A percentile compares a stretch with the other conserved stretches of the same genome.
Conservation (phyloP, 2,329 filamentous ascomycete genomes). For the Fusarium sp. region DNA sequence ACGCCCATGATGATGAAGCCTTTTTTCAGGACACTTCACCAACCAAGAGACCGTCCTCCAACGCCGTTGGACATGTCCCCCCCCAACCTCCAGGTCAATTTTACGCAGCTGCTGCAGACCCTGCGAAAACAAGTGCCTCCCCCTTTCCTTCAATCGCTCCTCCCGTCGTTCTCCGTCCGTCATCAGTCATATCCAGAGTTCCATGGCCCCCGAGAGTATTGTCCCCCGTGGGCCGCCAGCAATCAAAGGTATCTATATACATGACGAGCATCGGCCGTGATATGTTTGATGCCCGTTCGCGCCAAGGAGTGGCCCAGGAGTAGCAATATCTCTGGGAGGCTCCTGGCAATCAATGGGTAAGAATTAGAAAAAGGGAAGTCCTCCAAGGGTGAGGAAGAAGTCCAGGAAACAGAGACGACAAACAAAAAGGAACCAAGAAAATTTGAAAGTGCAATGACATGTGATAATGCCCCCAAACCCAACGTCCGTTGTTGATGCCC, state of each 20-base stretch:
- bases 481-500: constrained; percentile 42
- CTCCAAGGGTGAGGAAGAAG: constrained; percentile 31
- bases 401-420: constrained; percentile 16
- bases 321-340: constrained; percentile 7
- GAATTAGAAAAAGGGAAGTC: constrained; percentile 35
- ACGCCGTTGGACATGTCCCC: constrained; percentile 19
- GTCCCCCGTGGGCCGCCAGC: constrained; percentile 30
- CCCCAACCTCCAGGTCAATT: constrained; percentile 33
- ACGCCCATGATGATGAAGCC: constrained; percentile 23
- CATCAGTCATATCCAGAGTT: constrained; percentile 43
- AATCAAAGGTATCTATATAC: constrained; percentile 43
- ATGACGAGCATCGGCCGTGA: constrained; percentile 29
- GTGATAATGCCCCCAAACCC: constrained; percentile 37
- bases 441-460: constrained; percentile 32
- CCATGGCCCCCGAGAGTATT: constrained; percentile 26
- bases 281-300: constrained; percentile 31
- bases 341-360: constrained; percentile 27
- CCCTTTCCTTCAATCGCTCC: constrained; percentile 31
- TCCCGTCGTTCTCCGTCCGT: constrained; percentile 28
- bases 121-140: constrained; percentile 31
- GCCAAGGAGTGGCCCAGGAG: constrained; percentile 2
- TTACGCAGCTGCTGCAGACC: constrained; percentile 30
- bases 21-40: constrained; percentile 14
- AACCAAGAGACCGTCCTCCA: constrained; percentile 29
- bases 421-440: constrained; percentile 27